These are phyloP conservation scores for Chimonanthus salicifolius DNA, from an alignment of 164 flowering plant genomes.

Conservation along the genomic window DNA sequence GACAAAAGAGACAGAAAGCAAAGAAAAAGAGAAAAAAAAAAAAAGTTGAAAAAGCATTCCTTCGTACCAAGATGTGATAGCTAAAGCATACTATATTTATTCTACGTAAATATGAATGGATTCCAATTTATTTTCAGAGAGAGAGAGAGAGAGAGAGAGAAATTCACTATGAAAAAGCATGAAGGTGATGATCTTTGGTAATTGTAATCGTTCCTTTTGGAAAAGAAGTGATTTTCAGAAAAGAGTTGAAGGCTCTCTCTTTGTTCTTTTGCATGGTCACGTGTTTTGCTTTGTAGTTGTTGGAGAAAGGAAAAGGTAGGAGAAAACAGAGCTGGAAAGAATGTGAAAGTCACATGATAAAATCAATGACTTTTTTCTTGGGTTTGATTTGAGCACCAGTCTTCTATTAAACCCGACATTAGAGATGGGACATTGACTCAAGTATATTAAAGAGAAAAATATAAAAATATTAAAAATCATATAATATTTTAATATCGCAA, in stretches of 20 bases:
- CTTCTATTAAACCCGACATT: too few relatives aligned
- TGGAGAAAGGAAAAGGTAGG: slow-evolving; percentile 4
- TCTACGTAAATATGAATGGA: slow-evolving; percentile 48
- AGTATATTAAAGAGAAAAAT: too few relatives aligned
- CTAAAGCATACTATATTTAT: slow-evolving; percentile 41
- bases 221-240: slow-evolving; percentile 8
- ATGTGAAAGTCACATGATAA: not conserved
- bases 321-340: not conserved
- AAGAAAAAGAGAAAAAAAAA: slow-evolving; percentile 17
- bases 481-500: too few relatives aligned
- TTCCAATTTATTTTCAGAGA: slow-evolving; percentile 37
- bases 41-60: slow-evolving; percentile 23
- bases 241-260: not conserved
- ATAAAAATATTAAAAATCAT: too few relatives aligned
- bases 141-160: slow-evolving; percentile 9
- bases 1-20: slow-evolving; percentile 72
- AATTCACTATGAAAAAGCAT: slow-evolving; percentile 6
- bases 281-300: slow-evolving; percentile 10
- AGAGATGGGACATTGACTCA: too few relatives aligned
- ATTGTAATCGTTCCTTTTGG: slow-evolving; percentile 12
- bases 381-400: too few relatives aligned
- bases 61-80: slow-evolving; percentile 35
- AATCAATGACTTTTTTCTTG: not conserved
- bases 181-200: slow-evolving; percentile 11
- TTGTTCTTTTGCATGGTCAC: slow-evolving; percentile 15